Evolutionary conservation across 2,329 filamentous ascomycete species (phyloP), one percentile per base, ranked within the genome.

Genomic region (Pochonia chlamydosporia): DNA sequence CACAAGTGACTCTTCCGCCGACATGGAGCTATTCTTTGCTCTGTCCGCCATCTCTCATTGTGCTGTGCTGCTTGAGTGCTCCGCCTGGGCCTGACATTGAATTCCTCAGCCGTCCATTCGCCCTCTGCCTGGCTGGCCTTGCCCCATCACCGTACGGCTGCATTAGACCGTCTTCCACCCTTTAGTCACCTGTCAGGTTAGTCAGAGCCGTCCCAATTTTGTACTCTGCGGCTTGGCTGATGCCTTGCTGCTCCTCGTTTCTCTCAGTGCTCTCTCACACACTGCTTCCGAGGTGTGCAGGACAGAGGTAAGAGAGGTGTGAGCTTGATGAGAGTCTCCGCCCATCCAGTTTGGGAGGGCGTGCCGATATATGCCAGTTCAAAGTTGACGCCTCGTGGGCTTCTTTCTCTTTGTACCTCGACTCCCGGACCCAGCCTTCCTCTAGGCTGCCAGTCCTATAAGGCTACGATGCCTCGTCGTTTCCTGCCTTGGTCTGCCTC

Each of bases 391-490:
- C 46, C 35, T 44, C 35, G 18, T 33, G 24, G 47, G 37, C 47
- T 45, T 20, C 42, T 18, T 28, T 30, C 18, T 28, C 26, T 21
- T 33, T 14, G 14, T 28, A 43, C 26, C 13, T 42, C 6, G 40
- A 28, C 11, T 42, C 23, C 35, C 25, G 23, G 23, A 16, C 40
- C 31, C 16, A 16, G 26, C 21, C 44, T 42, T 18, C 26, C 41
- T 44, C 46, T 10, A 46, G 48, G 48, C 49, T 49, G 43, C 47
- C 5, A 23, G 4, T 21, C 48, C 54, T 79, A 79, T 78, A 79
- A 79, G 75, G 74, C 70, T 74, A 60, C 69, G 68, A 76, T 75
- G 65, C 62, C 72, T 71, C 70, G 52, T 58, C 56, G 44, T 63
- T 62, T 56, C 57, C 56, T 58, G 55, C 31, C 50, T 54, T 50